These are phyloP conservation scores for Leishmania martiniquensis DNA, from an alignment of 208 protist genomes.

Conservation along the genomic window DNA sequence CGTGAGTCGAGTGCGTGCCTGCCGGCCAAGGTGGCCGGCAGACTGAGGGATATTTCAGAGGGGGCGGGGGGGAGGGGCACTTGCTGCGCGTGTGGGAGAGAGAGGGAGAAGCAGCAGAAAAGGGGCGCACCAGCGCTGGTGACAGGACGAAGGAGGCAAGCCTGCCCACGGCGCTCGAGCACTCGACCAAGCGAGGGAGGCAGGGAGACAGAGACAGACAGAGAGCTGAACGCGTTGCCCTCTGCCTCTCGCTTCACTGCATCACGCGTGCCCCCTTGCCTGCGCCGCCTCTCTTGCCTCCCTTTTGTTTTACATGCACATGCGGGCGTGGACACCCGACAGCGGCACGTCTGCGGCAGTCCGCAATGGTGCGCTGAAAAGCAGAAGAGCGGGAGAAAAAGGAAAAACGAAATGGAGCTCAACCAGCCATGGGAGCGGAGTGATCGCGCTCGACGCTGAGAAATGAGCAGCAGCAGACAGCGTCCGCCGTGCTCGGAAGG, in stretches of 20 bases:
- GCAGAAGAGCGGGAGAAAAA: neutral
- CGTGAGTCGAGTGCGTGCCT: neutral
- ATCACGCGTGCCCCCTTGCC: neutral
- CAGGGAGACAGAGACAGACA: neutral
- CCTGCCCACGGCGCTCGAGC: neutral
- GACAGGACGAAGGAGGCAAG: neutral
- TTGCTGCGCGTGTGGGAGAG: neutral
- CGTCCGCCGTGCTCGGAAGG: too few species aligned
- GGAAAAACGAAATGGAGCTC: too few species aligned
- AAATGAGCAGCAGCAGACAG: too few species aligned
- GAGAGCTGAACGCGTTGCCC: neutral
- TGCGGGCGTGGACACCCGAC: neutral
- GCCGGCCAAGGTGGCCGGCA: too few species aligned
- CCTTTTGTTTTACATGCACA: neutral
- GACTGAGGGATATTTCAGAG: neutral
- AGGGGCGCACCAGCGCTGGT: neutral
- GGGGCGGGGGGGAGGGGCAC: neutral
- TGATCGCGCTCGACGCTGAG: too few species aligned
- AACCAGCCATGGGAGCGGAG: too few species aligned
- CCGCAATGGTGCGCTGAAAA: neutral
- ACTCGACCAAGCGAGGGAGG: neutral
- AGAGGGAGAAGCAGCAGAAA: neutral
- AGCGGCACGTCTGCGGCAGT: neutral
- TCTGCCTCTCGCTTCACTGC: neutral
- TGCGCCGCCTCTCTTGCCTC: neutral